Conservation (phyloP, 2,329 filamentous ascomycete genomes). For the Hawksworthiomyces lignivorus region DNA sequence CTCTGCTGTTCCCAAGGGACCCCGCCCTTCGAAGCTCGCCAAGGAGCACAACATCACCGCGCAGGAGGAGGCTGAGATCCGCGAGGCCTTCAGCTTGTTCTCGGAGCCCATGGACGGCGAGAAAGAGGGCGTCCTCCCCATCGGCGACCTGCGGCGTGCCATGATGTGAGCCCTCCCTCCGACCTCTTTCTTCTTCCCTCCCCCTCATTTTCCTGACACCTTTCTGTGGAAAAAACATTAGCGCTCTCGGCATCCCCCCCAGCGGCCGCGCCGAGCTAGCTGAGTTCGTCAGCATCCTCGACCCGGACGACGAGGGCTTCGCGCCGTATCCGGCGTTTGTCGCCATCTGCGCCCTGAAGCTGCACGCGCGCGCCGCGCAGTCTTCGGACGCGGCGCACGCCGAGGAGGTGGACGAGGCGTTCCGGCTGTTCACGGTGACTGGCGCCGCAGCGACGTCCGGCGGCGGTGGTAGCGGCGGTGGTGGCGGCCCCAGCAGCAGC, state of each 20-base stretch:
- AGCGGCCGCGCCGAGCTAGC: conserved; percentile 57
- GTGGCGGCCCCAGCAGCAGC: not conserved
- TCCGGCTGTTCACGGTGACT: conserved; percentile 65
- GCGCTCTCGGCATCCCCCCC: conserved; percentile 73
- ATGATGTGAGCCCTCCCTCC: conserved; percentile 51
- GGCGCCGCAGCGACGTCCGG: conserved; percentile 12
- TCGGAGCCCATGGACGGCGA: conserved; percentile 62
- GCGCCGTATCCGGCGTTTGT: conserved; percentile 77
- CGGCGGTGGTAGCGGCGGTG: not conserved
- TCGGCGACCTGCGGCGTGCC: conserved; percentile 60
- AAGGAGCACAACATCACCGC: conserved; percentile 83
- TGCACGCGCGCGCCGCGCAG: conserved; percentile 54
- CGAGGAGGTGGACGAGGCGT: conserved; percentile 72
- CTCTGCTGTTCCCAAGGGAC: conserved; percentile 22
- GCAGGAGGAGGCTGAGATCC: conserved; percentile 82
- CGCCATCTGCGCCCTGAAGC: conserved; percentile 78
- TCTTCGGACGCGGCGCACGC: conserved; percentile 44
- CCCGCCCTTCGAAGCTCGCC: conserved; percentile 77
- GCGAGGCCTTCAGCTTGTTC: conserved; percentile 83
- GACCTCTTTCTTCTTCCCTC: not conserved
- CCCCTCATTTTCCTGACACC: not conserved
- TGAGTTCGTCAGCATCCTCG: conserved; percentile 72
- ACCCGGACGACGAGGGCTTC: conserved; percentile 72
- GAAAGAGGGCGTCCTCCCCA: conserved; percentile 62
- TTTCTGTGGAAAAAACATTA: no score